Evolutionary conservation across 495 filamentous ascomycete species (phyloP).

Genomic region (Clavariopsis aquatica): DNA sequence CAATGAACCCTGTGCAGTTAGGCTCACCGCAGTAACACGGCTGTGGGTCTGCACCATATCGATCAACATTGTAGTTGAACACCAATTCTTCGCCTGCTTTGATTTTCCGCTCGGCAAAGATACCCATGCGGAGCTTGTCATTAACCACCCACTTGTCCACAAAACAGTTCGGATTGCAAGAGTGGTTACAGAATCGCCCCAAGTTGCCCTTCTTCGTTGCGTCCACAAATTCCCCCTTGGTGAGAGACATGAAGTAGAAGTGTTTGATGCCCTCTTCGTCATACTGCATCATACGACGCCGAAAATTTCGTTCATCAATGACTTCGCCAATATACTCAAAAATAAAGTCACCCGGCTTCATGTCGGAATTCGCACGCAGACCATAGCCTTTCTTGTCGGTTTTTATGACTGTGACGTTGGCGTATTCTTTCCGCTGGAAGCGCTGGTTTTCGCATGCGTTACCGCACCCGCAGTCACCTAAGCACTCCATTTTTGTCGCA

Average conservation of each 20-base stretch:
- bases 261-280: conserved; percentile 95
- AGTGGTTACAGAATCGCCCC: conserved; percentile 97
- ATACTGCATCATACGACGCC: conserved; percentile 84
- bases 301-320: conserved; percentile 87
- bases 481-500: conserved; percentile 95
- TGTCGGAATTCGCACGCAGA: conserved; percentile 73
- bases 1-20: conserved; percentile 95
- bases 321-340: conserved; percentile 99
- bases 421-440: conserved; percentile 88
- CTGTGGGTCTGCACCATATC: conserved; percentile 95
- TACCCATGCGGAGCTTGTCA: conserved; percentile 98
- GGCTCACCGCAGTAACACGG: conserved; percentile 94
- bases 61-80: conserved; percentile 99
- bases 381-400: conserved; percentile 97
- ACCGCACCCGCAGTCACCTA: conserved; percentile 83
- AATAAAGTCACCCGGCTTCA: conserved; percentile 84
- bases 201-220: conserved; percentile 96
- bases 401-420: conserved; percentile 89
- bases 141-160: conserved; percentile 99
- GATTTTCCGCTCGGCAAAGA: conserved; percentile 88
- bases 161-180: conserved; percentile 98
- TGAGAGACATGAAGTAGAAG: conserved; percentile 99
- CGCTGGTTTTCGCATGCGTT: conserved; percentile 88
- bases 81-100: conserved; percentile 91
- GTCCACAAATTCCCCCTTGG: conserved; percentile 94